Evolutionary conservation across 768 basidiomycete species (phyloP).

Genomic region (Tulasnella sp.): DNA sequence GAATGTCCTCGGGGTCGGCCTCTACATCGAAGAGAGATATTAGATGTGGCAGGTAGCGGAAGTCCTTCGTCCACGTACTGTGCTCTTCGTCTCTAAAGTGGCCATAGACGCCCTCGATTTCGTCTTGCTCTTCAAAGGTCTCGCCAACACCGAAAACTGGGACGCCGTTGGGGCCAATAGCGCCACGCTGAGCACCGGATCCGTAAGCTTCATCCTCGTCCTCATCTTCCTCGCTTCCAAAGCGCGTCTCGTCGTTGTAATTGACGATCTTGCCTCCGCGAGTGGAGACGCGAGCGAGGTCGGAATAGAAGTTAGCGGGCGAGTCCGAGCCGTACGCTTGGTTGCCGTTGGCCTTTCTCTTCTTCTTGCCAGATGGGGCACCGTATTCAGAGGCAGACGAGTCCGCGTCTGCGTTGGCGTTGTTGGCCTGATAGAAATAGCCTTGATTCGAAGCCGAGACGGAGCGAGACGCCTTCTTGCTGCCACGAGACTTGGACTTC

Average conservation of each 20-base stretch:
- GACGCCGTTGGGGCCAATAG: slow-evolving; percentile 14
- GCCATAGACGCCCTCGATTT: slow-evolving; percentile 88
- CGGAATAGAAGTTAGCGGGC: slow-evolving; percentile 41
- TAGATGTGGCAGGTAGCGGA: background rate
- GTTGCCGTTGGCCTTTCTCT: slow-evolving; percentile 56
- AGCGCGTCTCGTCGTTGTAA: slow-evolving; percentile 70
- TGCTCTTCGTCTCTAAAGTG: slow-evolving; percentile 85
- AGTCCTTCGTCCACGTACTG: slow-evolving; percentile 40
- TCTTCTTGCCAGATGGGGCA: slow-evolving; percentile 76
- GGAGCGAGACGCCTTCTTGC: slow-evolving; percentile 20
- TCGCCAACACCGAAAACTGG: slow-evolving; percentile 19
- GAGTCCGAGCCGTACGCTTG: slow-evolving; percentile 12
- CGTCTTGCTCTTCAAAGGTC: slow-evolving; percentile 57
- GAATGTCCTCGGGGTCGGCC: slow-evolving; percentile 76
- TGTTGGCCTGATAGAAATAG: slow-evolving; percentile 36
- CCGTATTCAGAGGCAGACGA: slow-evolving; percentile 64
- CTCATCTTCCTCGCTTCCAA: slow-evolving; percentile 69
- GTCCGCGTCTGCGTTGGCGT: slow-evolving; percentile 78
- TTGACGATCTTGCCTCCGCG: slow-evolving; percentile 82
- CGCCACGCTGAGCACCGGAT: slow-evolving; percentile 41
- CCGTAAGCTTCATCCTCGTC: slow-evolving; percentile 50
- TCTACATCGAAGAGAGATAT: slow-evolving; percentile 40
- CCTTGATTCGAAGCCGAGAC: slow-evolving; percentile 15
- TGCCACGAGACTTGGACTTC: slow-evolving; percentile 34
- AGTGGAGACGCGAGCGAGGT: slow-evolving; percentile 69